phyloP scores from a whole-genome alignment of 805 yeast species.

The Yamadazyma tumulicola region DNA sequence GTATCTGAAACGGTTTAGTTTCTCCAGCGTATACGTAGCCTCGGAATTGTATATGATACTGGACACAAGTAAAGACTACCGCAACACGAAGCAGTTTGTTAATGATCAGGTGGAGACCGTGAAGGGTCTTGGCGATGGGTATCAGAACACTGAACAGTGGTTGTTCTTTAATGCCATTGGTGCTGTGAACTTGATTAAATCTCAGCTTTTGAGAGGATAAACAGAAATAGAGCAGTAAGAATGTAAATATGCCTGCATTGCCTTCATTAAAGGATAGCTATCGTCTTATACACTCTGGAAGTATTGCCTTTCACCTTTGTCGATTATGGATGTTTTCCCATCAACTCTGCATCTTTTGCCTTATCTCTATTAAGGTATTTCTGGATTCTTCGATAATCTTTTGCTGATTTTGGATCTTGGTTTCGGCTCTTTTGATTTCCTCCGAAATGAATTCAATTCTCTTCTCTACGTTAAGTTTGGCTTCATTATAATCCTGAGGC shows the following conservation, averaged over 20 bases:
- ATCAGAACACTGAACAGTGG: conserved; percentile 74
- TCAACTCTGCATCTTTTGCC: conserved; percentile 31
- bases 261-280: not conserved
- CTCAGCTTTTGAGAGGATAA: conserved; percentile 64
- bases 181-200: conserved; percentile 62
- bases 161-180: conserved; percentile 62
- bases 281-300: no score
- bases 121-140: conserved; percentile 54
- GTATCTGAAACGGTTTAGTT: conserved; percentile 81
- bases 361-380: conserved; percentile 46
- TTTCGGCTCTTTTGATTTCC: conserved; percentile 76
- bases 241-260: not conserved
- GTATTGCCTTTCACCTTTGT: no score
- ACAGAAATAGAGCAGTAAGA: not conserved
- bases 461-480: conserved; percentile 78
- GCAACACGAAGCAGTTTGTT: conserved; percentile 62
- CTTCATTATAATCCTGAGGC: conserved; percentile 84
- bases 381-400: conserved; percentile 58
- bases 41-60: conserved; percentile 78
- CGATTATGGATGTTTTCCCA: no score
- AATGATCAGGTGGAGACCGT: conserved; percentile 54
- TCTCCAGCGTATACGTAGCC: conserved; percentile 68
- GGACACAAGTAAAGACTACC: conserved; percentile 57
- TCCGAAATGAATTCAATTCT: conserved; percentile 81
- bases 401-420: conserved; percentile 48